These are phyloP conservation scores for Pyrus hybrid DNA, from an alignment of 331 rosid species.

Conservation along the genomic window DNA sequence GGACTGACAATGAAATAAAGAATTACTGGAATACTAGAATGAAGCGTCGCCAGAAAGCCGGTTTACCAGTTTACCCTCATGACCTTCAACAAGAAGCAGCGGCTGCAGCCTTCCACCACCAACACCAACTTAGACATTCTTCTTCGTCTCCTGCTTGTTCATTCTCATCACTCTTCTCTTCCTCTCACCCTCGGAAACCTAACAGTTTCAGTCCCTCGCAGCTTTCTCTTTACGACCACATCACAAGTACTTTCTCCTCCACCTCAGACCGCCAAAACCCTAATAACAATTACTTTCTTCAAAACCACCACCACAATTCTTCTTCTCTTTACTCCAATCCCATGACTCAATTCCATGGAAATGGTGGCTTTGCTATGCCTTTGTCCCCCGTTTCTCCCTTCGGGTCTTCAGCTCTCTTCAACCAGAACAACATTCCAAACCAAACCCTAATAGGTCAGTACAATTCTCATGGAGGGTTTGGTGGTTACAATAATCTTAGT, in stretches of 20 bases:
- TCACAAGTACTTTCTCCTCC: not conserved
- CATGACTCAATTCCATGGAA: slow-evolving; percentile 24
- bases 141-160: slow-evolving; percentile 8
- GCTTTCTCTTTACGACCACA: slow-evolving; percentile 5
- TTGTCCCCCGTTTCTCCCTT: slow-evolving; percentile 24
- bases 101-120: slow-evolving; percentile 27
- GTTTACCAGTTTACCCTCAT: slow-evolving; percentile 57
- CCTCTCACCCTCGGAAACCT: slow-evolving; percentile 24
- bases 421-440: slow-evolving; percentile 18
- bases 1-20: slow-evolving; percentile 91
- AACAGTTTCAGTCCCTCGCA: not conserved
- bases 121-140: slow-evolving; percentile 9
- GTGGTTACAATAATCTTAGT: slow-evolving; percentile 13
- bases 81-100: slow-evolving; percentile 28
- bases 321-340: slow-evolving; percentile 1
- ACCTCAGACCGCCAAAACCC: not conserved
- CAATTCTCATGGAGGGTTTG: slow-evolving; percentile 18
- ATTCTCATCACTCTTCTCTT: slow-evolving; percentile 9
- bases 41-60: slow-evolving; percentile 55
- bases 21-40: slow-evolving; percentile 73
- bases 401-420: slow-evolving; percentile 20
- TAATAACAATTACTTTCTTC: not conserved
- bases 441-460: slow-evolving; percentile 6
- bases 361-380: slow-evolving; percentile 23
- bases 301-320: not conserved